phyloP scores from a whole-genome alignment of 2,329 filamentous ascomycete genomes.

The Alternaria sp. region DNA sequence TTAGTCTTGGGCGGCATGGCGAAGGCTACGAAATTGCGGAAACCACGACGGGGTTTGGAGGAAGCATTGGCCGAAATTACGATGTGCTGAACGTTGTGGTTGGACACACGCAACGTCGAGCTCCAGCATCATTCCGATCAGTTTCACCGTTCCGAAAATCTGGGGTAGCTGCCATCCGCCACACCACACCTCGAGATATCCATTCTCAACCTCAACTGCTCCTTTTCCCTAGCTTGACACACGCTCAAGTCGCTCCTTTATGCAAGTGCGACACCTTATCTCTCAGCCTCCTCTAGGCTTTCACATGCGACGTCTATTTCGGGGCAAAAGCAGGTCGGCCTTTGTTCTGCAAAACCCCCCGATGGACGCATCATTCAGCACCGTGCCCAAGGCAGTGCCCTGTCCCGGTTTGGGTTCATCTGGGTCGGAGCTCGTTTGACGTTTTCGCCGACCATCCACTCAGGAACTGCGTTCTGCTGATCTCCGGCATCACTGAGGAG shows the following conservation, averaged over 20 bases:
- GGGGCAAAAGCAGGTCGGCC: neutral
- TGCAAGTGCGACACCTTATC: neutral
- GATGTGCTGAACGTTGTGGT: neutral
- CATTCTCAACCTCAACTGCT: neutral
- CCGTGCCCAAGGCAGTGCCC: neutral
- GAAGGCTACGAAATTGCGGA: neutral
- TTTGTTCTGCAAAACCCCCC: constrained; percentile 1
- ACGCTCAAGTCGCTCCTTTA: neutral
- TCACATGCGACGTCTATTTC: constrained; percentile 3
- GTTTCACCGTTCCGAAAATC: constrained; percentile 14
- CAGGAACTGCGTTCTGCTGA: constrained; percentile 13
- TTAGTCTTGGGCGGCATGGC: constrained; percentile 30
- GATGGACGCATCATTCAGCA: constrained; percentile 16
- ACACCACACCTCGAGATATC: neutral
- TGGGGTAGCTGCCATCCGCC: constrained; percentile 3
- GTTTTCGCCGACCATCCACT: constrained; percentile 23
- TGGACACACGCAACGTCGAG: neutral
- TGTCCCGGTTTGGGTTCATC: neutral
- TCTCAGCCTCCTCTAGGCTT: neutral
- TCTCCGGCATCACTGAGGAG: constrained; percentile 30
- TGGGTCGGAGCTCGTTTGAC: constrained; percentile 11
- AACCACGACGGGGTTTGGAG: neutral
- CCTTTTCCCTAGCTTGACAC: neutral
- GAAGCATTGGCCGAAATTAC: constrained; percentile 1
- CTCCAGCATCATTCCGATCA: constrained; percentile 7